Percentiles rank a stretch among this genome's conserved stretches.
Evolutionary conservation across 768 basidiomycete genomes (phyloP).

Genomic region (Termitomyces sp.): DNA sequence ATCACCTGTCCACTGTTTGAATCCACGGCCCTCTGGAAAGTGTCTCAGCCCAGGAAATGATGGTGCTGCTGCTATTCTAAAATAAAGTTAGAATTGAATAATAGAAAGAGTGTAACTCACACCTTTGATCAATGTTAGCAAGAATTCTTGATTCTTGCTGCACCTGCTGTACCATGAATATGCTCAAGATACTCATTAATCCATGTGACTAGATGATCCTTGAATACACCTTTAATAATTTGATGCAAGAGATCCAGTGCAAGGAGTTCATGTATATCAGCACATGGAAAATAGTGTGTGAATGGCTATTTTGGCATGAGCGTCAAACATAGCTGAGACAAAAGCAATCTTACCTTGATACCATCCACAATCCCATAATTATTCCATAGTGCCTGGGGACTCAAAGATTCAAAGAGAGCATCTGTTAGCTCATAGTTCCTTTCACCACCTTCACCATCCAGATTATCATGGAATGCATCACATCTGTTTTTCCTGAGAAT

Average conservation of each 20-base stretch:
- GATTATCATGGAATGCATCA: not conserved
- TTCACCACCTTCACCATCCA: not conserved
- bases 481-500: not conserved
- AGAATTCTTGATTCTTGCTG: not conserved
- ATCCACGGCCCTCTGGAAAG: not conserved
- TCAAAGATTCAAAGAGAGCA: not conserved
- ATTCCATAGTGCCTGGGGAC: not conserved
- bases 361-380: not conserved
- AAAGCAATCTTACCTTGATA: not conserved
- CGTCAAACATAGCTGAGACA: too few relatives aligned
- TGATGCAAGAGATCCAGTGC: not conserved
- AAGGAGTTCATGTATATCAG: not conserved
- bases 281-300: not conserved
- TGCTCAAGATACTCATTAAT: not conserved
- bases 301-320: not conserved
- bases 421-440: slow-evolving; percentile 17
- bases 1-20: slow-evolving; percentile 5
- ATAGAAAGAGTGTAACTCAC: not conserved
- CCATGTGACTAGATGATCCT: not conserved
- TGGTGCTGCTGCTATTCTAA: not conserved
- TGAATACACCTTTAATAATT: not conserved
- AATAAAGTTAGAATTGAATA: not conserved
- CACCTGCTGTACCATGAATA: not conserved
- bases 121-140: not conserved
- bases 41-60: not conserved